A percentile compares a stretch with the other conserved stretches of the same genome.
These are phyloP conservation scores for Ceratobasidium sp. DNA, from an alignment of 1,284 basidiomycete species.

Conservation along the genomic window DNA sequence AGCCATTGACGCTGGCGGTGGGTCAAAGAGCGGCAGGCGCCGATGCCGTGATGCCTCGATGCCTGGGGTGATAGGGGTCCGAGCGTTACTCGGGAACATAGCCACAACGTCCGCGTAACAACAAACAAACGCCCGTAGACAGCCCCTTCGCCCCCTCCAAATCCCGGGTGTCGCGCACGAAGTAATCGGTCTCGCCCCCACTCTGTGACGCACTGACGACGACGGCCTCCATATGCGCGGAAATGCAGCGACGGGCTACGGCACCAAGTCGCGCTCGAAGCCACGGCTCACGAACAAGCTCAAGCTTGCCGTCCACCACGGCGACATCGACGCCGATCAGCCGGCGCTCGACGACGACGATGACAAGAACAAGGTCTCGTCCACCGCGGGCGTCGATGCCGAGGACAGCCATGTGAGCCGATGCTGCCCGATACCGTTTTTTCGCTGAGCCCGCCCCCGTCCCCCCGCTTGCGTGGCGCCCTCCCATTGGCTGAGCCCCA, in stretches of 20 bases:
- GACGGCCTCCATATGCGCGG: constrained; percentile 2
- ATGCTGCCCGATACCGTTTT: constrained; percentile 48
- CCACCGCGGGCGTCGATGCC: constrained; percentile 78
- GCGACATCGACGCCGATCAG: constrained; percentile 81
- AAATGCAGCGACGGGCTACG: constrained; percentile 8
- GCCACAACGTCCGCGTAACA: constrained; percentile 26
- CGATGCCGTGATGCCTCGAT: constrained; percentile 12
- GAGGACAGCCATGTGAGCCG: constrained; percentile 87
- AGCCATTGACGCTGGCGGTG: neutral
- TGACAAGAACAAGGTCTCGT: constrained; percentile 74
- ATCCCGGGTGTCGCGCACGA: constrained; percentile 13
- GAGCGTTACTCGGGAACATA: constrained; percentile 1
- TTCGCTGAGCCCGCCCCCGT: constrained; percentile 51
- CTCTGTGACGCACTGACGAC: neutral
- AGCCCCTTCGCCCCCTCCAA: constrained; percentile 32
- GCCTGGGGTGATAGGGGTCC: constrained; percentile 16
- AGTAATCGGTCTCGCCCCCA: constrained; percentile 9
- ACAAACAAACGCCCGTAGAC: constrained; percentile 40
- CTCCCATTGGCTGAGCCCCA: constrained; percentile 58
- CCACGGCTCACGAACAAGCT: constrained; percentile 88
- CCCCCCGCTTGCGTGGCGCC: constrained; percentile 58
- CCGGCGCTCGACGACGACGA: constrained; percentile 80
- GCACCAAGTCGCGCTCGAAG: constrained; percentile 27
- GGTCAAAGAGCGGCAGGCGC: neutral
- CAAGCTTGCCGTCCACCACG: constrained; percentile 81